A percentile compares a stretch with the other conserved stretches of the same genome.
Conservation (phyloP, 441 rosid species). For the Viola pubescens region DNA sequence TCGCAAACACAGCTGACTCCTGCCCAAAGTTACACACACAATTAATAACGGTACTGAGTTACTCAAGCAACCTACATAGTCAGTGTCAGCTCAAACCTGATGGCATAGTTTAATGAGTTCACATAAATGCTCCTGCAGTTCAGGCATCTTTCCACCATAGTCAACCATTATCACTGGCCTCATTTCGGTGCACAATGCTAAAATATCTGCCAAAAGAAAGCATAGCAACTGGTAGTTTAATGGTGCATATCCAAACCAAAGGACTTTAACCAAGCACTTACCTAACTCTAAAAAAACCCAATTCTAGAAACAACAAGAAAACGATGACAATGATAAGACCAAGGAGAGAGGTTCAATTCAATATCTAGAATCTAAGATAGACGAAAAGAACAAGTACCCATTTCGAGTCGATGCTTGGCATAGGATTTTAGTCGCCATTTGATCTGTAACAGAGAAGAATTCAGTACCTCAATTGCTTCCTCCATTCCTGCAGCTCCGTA, state of each 20-base stretch:
- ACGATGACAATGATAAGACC: background rate
- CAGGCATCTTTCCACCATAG: conserved; percentile 93
- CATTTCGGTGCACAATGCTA: conserved; percentile 69
- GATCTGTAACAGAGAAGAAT: conserved; percentile 42
- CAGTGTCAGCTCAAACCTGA: conserved; percentile 32
- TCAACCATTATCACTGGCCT: conserved; percentile 92
- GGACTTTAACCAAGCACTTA: background rate
- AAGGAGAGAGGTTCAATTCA: conserved; percentile 31
- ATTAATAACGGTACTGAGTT: background rate
- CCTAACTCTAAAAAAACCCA: background rate
- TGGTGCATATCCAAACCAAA: background rate
- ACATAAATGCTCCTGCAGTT: conserved; percentile 59
- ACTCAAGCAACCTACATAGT: conserved; percentile 5
- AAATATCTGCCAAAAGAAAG: conserved; percentile 40
- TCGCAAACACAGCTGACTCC: conserved; percentile 47
- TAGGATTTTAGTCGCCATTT: conserved; percentile 68
- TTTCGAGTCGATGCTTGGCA: conserved; percentile 66
- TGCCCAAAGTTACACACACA: conserved; percentile 16
- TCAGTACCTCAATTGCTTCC: conserved; percentile 44
- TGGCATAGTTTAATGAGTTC: conserved; percentile 52
- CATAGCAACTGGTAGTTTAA: background rate
- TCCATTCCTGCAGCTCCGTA: conserved; percentile 15
- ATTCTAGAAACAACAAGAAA: conserved; percentile 5
- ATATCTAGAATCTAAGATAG: too few species aligned
- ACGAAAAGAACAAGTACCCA: conserved; percentile 31